Base-by-base conservation (phyloP, 805 yeast genomes). In the Nakazawaea peltata region DNA sequence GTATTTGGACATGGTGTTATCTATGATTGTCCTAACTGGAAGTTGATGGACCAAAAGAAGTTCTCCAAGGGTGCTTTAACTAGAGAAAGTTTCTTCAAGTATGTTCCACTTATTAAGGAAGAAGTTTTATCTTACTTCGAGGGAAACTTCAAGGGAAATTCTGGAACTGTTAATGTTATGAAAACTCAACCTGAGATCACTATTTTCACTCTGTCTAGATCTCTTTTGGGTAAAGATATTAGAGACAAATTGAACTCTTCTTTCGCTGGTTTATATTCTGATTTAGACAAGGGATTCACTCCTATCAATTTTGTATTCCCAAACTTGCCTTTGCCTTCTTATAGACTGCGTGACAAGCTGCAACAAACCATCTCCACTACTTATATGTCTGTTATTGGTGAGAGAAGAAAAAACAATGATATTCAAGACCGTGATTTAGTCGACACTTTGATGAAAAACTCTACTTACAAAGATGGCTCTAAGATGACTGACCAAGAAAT, bases 1-100 rank as follows among this genome's bases (percentile, higher is more conserved):
- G 96, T 87, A 12, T 92, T 92, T 48, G 98, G 98, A 49, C 77
- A 87, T 53, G 98, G 97, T 51, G 98, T 92, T 36, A 83, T 92
- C 35, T 92, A 92, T 57, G 98, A 92, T 63, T 90, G 97, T 62
- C 86, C 98, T 44, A 92, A 92, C 64, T 63, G 77, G 51, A 77
- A 87, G 46, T 73, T 92, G 51, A 92, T 92, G 98, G 98, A 92
- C 58, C 98, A 92, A 62, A 92, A 92, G 75, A 92, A 87, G 65
- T 92, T 92, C 52, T 94, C 88, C 43, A 92, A 92, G 62, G 74
- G 74, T 36, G 94, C 96, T 16, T 70, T 92, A 48, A 82, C 95
- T 19, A 75, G 73, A 44, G 95, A 84, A 30, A 75, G 94, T 1
- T 92, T 92, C 67, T 71, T 74, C 47, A 60, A 64, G 13, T 90